These are phyloP conservation scores for Colletotrichum tropicicola DNA, from an alignment of 2,329 filamentous ascomycete genomes.

Conservation along the genomic window DNA sequence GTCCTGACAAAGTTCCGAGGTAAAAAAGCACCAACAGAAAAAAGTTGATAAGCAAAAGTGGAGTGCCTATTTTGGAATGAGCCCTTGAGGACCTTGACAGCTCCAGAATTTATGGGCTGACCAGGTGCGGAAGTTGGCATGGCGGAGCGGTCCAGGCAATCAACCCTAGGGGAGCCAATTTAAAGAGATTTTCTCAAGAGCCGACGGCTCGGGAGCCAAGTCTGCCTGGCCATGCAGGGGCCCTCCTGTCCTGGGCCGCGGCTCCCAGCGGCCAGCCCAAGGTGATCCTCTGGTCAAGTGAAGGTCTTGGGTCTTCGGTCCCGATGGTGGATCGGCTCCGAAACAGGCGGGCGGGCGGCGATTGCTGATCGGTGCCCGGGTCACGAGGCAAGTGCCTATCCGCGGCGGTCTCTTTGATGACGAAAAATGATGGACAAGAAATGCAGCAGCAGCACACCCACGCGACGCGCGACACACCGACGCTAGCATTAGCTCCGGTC, in stretches of 20 bases:
- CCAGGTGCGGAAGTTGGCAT: slow-evolving; percentile 15
- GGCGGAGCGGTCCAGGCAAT: slow-evolving; percentile 7
- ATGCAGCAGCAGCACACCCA: background rate
- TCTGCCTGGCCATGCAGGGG: slow-evolving; percentile 5
- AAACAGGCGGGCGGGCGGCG: background rate
- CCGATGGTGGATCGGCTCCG: slow-evolving; percentile 13
- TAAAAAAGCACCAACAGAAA: background rate
- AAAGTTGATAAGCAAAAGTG: slow-evolving; percentile 13
- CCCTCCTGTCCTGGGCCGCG: background rate
- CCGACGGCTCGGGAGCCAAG: slow-evolving; percentile 24
- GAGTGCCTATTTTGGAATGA: no score
- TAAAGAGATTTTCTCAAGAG: slow-evolving; percentile 21
- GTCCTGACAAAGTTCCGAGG: background rate
- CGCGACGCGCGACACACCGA: background rate
- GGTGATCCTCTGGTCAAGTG: background rate
- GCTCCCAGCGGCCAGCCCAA: background rate
- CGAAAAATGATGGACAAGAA: background rate
- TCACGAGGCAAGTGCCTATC: background rate
- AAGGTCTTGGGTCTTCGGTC: background rate
- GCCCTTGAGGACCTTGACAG: background rate
- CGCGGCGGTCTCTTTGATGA: background rate
- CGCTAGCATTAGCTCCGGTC: background rate
- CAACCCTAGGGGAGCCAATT: background rate
- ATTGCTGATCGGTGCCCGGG: background rate
- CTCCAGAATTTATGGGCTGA: slow-evolving; percentile 17